These are phyloP conservation scores for Candida pseudoglaebosa DNA, from an alignment of 805 yeast species.

Conservation along the genomic window DNA sequence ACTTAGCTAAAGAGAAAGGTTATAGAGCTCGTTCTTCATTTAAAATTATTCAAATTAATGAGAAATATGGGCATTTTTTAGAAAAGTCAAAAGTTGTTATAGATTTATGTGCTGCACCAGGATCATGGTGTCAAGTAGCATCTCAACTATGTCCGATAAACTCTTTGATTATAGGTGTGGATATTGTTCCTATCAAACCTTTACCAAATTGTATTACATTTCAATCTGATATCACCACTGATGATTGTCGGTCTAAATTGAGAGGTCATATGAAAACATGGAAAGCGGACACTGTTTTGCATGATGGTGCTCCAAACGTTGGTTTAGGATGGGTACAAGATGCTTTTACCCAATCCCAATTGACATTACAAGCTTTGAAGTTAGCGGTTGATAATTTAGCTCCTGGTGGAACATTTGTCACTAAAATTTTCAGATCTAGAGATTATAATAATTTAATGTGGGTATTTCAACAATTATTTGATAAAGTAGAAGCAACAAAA, in stretches of 20 bases:
- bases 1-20: conserved; percentile 95
- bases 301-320: conserved; percentile 99
- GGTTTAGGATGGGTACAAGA: conserved; percentile 99
- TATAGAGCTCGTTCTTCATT: conserved; percentile 98
- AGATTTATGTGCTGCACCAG: conserved; percentile 96
- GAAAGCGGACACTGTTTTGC: conserved; percentile 97
- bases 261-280: conserved; percentile 97
- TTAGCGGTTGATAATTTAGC: conserved; percentile 89
- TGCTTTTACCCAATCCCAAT: conserved; percentile 96
- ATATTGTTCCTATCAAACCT: conserved; percentile 95
- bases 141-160: conserved; percentile 88
- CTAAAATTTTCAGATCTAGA: conserved; percentile 97
- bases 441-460: conserved; percentile 96
- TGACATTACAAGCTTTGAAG: conserved; percentile 88
- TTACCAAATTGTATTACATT: conserved; percentile 91
- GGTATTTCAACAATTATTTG: conserved; percentile 95
- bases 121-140: conserved; percentile 99
- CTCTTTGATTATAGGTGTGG: conserved; percentile 96
- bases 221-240: conserved; percentile 96
- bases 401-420: conserved; percentile 92
- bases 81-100: conserved; percentile 94
- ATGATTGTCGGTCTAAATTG: conserved; percentile 90
- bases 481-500: conserved; percentile 96
- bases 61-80: conserved; percentile 91
- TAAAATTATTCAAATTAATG: conserved; percentile 91